Percentiles rank a stretch among this genome's conserved stretches.
These are phyloP conservation scores for Pleoardoris graminearum DNA, from an alignment of 2,329 filamentous ascomycete genomes.

Conservation along the genomic window DNA sequence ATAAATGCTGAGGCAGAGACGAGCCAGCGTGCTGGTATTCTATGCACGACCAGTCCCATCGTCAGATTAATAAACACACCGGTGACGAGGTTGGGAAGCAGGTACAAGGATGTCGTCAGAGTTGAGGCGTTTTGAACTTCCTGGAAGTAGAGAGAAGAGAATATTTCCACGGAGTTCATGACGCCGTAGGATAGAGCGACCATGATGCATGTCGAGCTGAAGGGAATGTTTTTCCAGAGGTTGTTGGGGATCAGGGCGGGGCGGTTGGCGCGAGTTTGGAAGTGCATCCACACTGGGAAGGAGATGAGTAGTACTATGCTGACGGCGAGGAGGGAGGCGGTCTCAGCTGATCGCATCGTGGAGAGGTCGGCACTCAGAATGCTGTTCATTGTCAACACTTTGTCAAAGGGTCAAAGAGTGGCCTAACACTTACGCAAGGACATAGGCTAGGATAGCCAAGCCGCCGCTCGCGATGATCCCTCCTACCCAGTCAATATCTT, in stretches of 20 bases:
- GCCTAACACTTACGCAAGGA: neutral
- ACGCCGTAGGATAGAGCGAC: slow-evolving; percentile 44
- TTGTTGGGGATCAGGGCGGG: slow-evolving; percentile 34
- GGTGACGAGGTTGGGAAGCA: slow-evolving; percentile 47
- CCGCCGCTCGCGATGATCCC: slow-evolving; percentile 29
- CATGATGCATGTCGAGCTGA: slow-evolving; percentile 59
- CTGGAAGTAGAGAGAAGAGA: slow-evolving; percentile 52
- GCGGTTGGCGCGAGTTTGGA: slow-evolving; percentile 20
- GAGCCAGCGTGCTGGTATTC: slow-evolving; percentile 44
- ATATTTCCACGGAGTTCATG: slow-evolving; percentile 44
- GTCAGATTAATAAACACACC: slow-evolving; percentile 49
- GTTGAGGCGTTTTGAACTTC: slow-evolving; percentile 42
- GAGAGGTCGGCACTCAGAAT: slow-evolving; percentile 30
- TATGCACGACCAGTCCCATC: slow-evolving; percentile 53
- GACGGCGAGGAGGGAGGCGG: slow-evolving; percentile 26
- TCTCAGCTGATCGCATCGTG: slow-evolving; percentile 26
- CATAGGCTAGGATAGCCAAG: slow-evolving; percentile 27
- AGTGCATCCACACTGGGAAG: slow-evolving; percentile 41
- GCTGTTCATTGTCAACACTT: slow-evolving; percentile 39
- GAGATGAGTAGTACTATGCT: slow-evolving; percentile 28
- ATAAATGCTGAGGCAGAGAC: slow-evolving; percentile 48
- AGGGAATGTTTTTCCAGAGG: slow-evolving; percentile 60
- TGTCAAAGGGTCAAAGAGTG: slow-evolving; percentile 15
- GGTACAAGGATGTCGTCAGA: slow-evolving; percentile 45
- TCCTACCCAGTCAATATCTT: slow-evolving; percentile 37